Base-by-base conservation (phyloP, 1,284 basidiomycete genomes). In the Cryptococcus hybrid region DNA sequence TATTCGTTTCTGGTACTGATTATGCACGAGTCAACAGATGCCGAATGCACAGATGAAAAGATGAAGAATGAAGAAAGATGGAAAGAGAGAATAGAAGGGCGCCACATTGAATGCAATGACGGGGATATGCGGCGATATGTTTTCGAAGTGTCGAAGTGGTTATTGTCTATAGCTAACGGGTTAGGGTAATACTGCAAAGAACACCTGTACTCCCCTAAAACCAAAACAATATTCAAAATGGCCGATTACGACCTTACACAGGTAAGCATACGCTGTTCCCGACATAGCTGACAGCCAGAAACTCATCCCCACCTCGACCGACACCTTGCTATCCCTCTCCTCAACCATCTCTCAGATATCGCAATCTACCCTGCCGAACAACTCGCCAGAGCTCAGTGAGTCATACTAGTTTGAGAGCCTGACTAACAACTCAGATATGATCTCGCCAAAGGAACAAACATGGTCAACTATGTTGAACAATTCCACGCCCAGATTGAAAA, bases 391-490 rank as follows among this genome's bases (percentile, higher is more conserved):
- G 77, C 77, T 56, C 76, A 78, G 75, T 77, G 60, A 61, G 75
- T 73, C 12, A n/a, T 38, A 8, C 11, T 11, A 4, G 3, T 8
- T 18, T 9, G 3, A 24, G 35, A 38, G 35, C 13, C 24, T 24
- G 24, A 13, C 47, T 47, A 1, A 51, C 43, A 2, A 48, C 38
- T 9, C 61, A 78, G 77, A 79, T 96, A 97, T 89, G 94, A 98
- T 74, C 87, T 98, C 56, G 91, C 92, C 57, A 95, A 92, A 77
- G 90, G 88, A 65, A 99, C 93, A 52, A 95, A 96, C 79, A 94
- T 96, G 92, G 87, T 94, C 60, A 91, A 93, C 78, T 96, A 93
- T 71, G 86, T 89, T 44, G 84, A 88, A 61, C 83, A 83, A 67
- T 79, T 95, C 65, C 92, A 92, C 73, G 81, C 87, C 71, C 85